A percentile compares a stretch with the other conserved stretches of the same genome.
phyloP scores from a whole-genome alignment of 306 rosid species.

The Cicer judaicum region DNA sequence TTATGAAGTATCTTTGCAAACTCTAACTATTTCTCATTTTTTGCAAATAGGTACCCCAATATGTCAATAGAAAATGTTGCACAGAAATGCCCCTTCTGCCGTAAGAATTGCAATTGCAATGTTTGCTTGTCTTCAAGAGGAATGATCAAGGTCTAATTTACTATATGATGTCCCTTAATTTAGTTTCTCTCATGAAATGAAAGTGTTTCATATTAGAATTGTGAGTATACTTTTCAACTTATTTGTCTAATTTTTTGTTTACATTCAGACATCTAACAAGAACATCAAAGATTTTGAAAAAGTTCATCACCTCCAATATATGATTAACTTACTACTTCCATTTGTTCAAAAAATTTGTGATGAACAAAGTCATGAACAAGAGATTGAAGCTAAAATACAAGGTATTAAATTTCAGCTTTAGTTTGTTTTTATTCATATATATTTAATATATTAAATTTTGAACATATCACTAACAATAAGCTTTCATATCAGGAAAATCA shows the following conservation, averaged over 20 bases:
- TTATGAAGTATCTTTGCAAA: neutral
- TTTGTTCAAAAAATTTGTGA: slow-evolving; percentile 56
- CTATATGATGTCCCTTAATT: neutral
- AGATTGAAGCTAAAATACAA: slow-evolving; percentile 71
- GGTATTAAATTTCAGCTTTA: slow-evolving; percentile 43
- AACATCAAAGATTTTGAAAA: slow-evolving; percentile 52
- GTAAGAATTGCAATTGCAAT: slow-evolving; percentile 72
- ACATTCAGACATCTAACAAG: slow-evolving; percentile 61
- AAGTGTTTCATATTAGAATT: neutral
- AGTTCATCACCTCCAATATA: slow-evolving; percentile 49
- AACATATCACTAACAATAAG: slow-evolving; percentile 31
- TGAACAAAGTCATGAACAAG: slow-evolving; percentile 65
- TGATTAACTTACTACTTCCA: slow-evolving; percentile 56
- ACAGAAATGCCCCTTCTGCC: slow-evolving; percentile 64
- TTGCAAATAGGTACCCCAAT: slow-evolving; percentile 61
- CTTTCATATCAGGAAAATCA: slow-evolving; percentile 51
- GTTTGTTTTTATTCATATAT: slow-evolving; percentile 24
- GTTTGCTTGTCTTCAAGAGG: slow-evolving; percentile 64
- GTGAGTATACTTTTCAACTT: neutral
- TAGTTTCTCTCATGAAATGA: neutral
- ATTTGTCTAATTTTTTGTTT: neutral
- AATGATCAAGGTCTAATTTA: slow-evolving; percentile 57
- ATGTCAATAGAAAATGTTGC: slow-evolving; percentile 49
- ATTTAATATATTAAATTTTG: neutral
- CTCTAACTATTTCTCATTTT: slow-evolving; percentile 23